These are phyloP conservation scores for Exophiala lecanii-corni DNA, from an alignment of 2,329 filamentous ascomycete species.

Conservation along the genomic window DNA sequence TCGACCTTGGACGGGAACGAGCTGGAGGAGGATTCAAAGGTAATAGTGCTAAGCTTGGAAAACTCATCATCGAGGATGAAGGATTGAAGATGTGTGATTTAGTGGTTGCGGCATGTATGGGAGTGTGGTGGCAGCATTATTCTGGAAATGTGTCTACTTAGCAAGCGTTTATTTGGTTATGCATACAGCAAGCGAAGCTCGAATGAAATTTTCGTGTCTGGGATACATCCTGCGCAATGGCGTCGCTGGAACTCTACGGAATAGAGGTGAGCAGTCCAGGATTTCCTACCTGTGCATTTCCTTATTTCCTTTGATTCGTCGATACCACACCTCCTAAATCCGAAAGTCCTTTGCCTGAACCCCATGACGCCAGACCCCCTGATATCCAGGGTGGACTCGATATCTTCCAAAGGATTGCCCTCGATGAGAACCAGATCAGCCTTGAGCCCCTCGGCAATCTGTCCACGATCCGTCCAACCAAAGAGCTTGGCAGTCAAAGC, in stretches of 20 bases:
- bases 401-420: conserved; percentile 14
- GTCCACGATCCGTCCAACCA: conserved; percentile 26
- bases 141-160: conserved; percentile 44
- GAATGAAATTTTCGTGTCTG: too few species aligned
- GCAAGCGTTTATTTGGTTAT: too few species aligned
- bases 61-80: conserved; percentile 82
- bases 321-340: too few species aligned
- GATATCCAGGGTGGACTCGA: conserved; percentile 12
- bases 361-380: conserved; percentile 15
- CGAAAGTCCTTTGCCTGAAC: too few species aligned
- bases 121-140: conserved; percentile 89
- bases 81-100: conserved; percentile 95
- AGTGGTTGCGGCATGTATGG: conserved; percentile 84
- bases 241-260: too few species aligned
- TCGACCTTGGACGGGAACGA: conserved; percentile 73
- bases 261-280: too few species aligned
- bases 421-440: conserved; percentile 16
- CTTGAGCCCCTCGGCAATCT: conserved; percentile 17
- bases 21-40: conserved; percentile 83
- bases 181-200: too few species aligned
- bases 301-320: too few species aligned
- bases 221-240: too few species aligned
- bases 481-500: conserved; percentile 22
- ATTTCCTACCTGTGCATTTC: too few species aligned
- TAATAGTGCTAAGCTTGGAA: conserved; percentile 86